Evolutionary conservation across 2,329 filamentous ascomycete genomes (phyloP).

Genomic region (Beauveria sp.): DNA sequence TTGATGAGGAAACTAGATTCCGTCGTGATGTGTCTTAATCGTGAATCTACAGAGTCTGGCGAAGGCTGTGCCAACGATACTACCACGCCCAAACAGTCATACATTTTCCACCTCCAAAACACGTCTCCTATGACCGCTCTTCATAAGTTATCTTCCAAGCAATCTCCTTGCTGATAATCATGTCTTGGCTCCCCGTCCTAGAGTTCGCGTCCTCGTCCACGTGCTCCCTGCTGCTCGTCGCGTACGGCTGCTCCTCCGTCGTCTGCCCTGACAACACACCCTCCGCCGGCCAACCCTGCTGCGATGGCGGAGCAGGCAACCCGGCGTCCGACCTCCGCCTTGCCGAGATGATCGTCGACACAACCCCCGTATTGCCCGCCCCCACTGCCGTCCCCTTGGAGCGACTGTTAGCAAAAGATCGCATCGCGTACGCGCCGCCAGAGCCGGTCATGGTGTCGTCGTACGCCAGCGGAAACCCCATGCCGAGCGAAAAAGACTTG

Average conservation of each 20-base stretch:
- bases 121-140: not conserved
- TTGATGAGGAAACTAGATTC: not conserved
- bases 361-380: not conserved
- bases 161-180: conserved; percentile 17
- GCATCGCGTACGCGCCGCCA: conserved; percentile 10
- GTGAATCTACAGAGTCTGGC: not conserved
- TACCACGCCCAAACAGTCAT: not conserved
- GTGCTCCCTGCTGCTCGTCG: not conserved
- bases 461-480: conserved; percentile 11
- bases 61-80: not conserved
- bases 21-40: not conserved
- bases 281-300: not conserved
- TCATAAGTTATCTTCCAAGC: conserved; percentile 14
- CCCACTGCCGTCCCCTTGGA: conserved; percentile 1
- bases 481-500: conserved; percentile 15
- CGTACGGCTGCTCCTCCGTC: not conserved
- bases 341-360: conserved; percentile 1
- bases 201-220: conserved; percentile 8
- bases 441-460: conserved; percentile 11
- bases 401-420: conserved; percentile 3
- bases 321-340: not conserved
- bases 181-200: conserved; percentile 14
- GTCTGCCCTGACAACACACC: not conserved
- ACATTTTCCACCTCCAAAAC: not conserved
- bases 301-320: not conserved